phyloP scores from a whole-genome alignment of 208 protist species.

The Crithidia thermophila region DNA sequence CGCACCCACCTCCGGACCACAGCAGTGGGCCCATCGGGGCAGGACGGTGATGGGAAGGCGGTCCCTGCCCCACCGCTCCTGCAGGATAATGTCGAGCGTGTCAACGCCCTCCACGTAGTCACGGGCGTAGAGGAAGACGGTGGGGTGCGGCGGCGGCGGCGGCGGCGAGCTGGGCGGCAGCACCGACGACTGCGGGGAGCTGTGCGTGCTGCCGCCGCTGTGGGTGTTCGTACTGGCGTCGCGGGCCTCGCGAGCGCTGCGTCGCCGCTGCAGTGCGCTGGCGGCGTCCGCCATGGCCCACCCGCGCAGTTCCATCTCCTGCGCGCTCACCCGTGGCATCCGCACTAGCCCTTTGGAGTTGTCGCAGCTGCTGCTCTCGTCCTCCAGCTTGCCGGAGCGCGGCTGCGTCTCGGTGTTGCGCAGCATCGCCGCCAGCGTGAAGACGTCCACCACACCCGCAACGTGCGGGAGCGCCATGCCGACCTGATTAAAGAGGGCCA shows the following conservation, averaged over 20 bases:
- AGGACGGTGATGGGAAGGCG: slow-evolving; percentile 20
- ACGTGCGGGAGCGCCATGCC: slow-evolving; percentile 10
- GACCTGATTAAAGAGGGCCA: slow-evolving; percentile 18
- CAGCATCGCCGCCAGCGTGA: slow-evolving; percentile 35
- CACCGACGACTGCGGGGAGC: background rate
- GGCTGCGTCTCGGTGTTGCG: slow-evolving; percentile 10
- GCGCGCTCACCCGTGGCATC: slow-evolving; percentile 2
- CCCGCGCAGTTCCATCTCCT: slow-evolving; percentile 12
- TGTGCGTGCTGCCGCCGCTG: background rate
- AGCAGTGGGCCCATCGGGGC: slow-evolving; percentile 27
- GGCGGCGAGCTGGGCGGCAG: background rate
- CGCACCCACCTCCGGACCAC: too few species aligned
- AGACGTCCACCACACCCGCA: slow-evolving; percentile 30
- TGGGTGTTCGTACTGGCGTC: background rate
- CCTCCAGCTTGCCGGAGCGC: background rate
- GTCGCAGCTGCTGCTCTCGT: background rate
- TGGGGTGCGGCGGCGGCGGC: slow-evolving; percentile 9
- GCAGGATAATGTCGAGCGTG: slow-evolving; percentile 9
- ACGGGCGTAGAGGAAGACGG: slow-evolving; percentile 33
- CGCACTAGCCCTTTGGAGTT: slow-evolving; percentile 3
- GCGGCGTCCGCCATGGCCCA: slow-evolving; percentile 11
- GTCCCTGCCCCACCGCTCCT: slow-evolving; percentile 32
- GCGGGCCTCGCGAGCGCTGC: background rate
- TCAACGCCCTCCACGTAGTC: slow-evolving; percentile 28
- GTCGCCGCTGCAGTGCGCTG: background rate